Evolutionary conservation across 208 protist species (phyloP), one percentile per base, ranked within the genome.

Genomic region (Novymonas esmeraldas): DNA sequence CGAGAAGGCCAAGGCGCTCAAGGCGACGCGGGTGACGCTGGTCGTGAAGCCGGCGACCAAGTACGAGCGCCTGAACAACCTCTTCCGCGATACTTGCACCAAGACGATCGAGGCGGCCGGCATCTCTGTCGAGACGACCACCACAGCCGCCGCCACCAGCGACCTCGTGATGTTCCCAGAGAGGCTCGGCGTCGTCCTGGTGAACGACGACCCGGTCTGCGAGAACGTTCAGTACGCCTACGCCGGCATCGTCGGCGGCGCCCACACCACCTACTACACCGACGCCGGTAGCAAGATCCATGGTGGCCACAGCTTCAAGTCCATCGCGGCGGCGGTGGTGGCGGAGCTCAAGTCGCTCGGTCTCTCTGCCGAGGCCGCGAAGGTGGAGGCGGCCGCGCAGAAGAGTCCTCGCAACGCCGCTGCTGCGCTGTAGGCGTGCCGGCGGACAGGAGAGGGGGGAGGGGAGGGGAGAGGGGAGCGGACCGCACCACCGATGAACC

Each of bases 251-350:
- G 42, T 87, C 5, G 90, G 90, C 33, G 90, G 90, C 48, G 81
- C 64, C 2, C 79, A 79, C 48, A 76, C 79, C n/a, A 79, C 71
- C 7, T 92, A 85, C 76, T 73, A 87, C 63, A 90, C 85, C 41
- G 76, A 73, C 18, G 54, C 70, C 13, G 89, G 85, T n/a, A 73
- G 59, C 48, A 81, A 70, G 55, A 71, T 93, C 24, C 73, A 76
- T 49, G 90, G 82, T 14, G 90, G 87, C 2, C 79, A 92, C 84
- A 92, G 90, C 66, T 86, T 79, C 78, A 86, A 86, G 57, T 85
- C 82, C 2, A 73, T 95, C 11, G 90, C 87, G 4, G 64, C 76
- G 52, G 90, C 87, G 2, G 66, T 93, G 29, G 85, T 83, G 33
- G 71, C 78, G 68, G 79, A 85, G 67, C 85, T 95, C 20, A 85